Percentiles rank a stretch among this genome's conserved stretches.
These are phyloP conservation scores for Thraustochytrium sp. DNA, from an alignment of 352 stramenopile species.

Conservation along the genomic window DNA sequence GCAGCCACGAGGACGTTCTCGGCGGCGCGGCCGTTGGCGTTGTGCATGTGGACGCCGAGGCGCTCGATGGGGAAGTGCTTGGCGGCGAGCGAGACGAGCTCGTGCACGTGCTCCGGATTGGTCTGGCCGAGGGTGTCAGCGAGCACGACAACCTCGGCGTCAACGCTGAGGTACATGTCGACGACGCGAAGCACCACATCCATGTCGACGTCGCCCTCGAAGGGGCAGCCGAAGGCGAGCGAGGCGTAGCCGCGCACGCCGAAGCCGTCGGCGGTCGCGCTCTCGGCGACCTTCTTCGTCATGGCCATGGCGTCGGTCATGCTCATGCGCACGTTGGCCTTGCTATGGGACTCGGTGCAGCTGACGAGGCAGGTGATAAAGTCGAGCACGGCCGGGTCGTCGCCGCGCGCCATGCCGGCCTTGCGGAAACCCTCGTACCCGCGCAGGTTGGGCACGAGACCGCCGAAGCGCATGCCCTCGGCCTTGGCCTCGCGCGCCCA, in stretches of 20 bases:
- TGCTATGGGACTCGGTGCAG: conserved; percentile 43
- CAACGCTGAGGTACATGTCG: conserved; percentile 20
- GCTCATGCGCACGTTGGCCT: conserved; percentile 40
- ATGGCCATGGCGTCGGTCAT: conserved; percentile 13
- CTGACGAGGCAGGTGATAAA: conserved; percentile 21
- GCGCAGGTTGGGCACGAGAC: conserved; percentile 27
- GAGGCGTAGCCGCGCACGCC: conserved; percentile 24
- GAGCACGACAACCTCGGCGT: conserved; percentile 19
- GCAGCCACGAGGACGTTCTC: conserved; percentile 22
- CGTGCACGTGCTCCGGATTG: conserved; percentile 29
- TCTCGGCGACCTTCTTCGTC: neutral
- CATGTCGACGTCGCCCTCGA: conserved; percentile 23
- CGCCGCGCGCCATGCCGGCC: neutral
- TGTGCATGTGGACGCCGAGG: conserved; percentile 36
- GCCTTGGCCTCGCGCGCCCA: neutral
- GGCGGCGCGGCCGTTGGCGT: neutral
- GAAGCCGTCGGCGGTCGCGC: conserved; percentile 8
- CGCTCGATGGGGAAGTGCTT: neutral
- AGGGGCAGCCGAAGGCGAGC: conserved; percentile 39
- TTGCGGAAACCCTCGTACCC: conserved; percentile 40
- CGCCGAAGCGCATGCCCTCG: neutral
- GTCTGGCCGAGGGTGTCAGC: conserved; percentile 31
- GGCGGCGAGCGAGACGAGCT: neutral
- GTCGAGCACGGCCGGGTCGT: neutral
- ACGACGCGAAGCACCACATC: conserved; percentile 18